phyloP scores from a whole-genome alignment of 257 asterid species.

The Ilex asprella region DNA sequence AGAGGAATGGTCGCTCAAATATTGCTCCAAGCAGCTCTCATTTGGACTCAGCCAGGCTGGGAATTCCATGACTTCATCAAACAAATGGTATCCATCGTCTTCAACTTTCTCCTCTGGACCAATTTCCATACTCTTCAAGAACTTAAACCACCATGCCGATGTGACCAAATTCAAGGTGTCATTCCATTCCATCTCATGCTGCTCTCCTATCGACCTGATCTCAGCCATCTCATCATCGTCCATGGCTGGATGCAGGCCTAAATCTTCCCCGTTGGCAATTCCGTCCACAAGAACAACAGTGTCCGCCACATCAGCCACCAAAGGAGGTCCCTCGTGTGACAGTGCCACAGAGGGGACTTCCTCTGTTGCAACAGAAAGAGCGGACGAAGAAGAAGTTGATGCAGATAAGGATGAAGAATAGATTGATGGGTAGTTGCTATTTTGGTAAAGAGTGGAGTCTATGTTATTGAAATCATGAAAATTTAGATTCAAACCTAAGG shows the following conservation, averaged over 20 bases:
- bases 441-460: slow-evolving; percentile 34
- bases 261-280: slow-evolving; percentile 20
- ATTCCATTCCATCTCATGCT: slow-evolving; percentile 88
- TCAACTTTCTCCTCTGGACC: slow-evolving; percentile 37
- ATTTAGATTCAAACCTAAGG: slow-evolving; percentile 88
- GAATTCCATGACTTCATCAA: slow-evolving; percentile 76
- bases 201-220: slow-evolving; percentile 88
- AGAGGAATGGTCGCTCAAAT: slow-evolving; percentile 38
- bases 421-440: slow-evolving; percentile 34
- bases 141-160: slow-evolving; percentile 92
- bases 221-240: slow-evolving; percentile 92
- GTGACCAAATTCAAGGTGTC: slow-evolving; percentile 71
- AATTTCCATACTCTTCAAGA: slow-evolving; percentile 65
- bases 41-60: slow-evolving; percentile 77
- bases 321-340: slow-evolving; percentile 19
- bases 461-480: slow-evolving; percentile 65
- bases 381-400: slow-evolving; percentile 52
- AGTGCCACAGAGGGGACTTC: slow-evolving; percentile 36
- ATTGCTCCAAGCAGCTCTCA: slow-evolving; percentile 52
- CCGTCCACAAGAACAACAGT: slow-evolving; percentile 11
- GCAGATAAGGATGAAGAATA: slow-evolving; percentile 55
- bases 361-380: slow-evolving; percentile 29
- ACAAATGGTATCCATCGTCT: slow-evolving; percentile 37
- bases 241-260: slow-evolving; percentile 60
- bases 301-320: slow-evolving; percentile 19